Evolutionary conservation across 2,329 filamentous ascomycete genomes (phyloP), one percentile per base, ranked within the genome.

Genomic region (Diplocarpon rosae): DNA sequence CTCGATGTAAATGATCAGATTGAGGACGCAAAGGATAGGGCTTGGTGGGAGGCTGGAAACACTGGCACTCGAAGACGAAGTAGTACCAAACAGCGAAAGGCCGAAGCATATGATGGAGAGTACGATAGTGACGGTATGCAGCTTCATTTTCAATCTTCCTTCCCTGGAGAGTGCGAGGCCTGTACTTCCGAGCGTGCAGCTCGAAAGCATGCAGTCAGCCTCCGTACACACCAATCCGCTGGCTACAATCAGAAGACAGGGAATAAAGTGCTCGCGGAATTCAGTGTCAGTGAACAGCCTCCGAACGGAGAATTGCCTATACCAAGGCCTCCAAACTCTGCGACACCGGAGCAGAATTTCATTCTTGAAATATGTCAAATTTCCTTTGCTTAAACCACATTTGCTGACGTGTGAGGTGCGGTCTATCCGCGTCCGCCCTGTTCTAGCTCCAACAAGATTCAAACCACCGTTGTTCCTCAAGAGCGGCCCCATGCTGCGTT

Each of bases 401-500:
- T 56, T 48, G 56, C 62, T 64, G 55, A 64, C 59, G 43, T 57
- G 48, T 57, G 51, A 52, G 49, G 59, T 57, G 60, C 61, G 62
- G 59, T 51, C 52, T 43, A 58, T 62, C 61, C 58, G 59, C 59
- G 52, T 60, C 49, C 55, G 55, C 43, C 47, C 51, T 52, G 42
- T 51, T 53, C 57, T 57, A 62, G 59, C 52, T 43, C 74, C 75
- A 13, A 86, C 84, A 14, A 74, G 75, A 47, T 98, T 96, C 64
- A 84, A 84, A 54, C 92, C 92, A 16, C 74, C 78, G 2, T 65
- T 98, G 31, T 89, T 85, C 60, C 70, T 98, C 43, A 89, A 88
- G 63, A 95, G 90, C 58, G 92, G 92, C 0, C 92, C 92, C 5
- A 68, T 98, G 16, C 68, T 98, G 51, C 80, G 92, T 48, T 98